These are phyloP conservation scores for Gentiana macrophylla DNA, from an alignment of 257 asterid genomes.

Conservation along the genomic window DNA sequence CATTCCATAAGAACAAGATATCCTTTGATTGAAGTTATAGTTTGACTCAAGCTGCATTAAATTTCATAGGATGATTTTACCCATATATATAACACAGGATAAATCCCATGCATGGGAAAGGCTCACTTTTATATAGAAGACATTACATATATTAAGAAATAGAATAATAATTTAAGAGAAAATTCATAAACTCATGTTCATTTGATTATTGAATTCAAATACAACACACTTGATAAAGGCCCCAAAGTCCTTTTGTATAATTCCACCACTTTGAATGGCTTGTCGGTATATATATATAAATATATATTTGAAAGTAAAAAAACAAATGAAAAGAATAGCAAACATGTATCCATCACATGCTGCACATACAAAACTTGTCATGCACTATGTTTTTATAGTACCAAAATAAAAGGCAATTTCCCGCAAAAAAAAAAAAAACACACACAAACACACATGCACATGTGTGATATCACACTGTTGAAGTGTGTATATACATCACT, in stretches of 20 bases:
- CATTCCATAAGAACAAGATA: too few species aligned
- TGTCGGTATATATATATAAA: slow-evolving; percentile 18
- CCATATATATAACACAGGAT: slow-evolving; percentile 34
- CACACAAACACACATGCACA: slow-evolving; percentile 44
- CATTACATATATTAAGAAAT: too few species aligned
- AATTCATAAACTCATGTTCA: slow-evolving; percentile 2
- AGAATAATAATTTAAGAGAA: slow-evolving; percentile 8
- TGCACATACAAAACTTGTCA: slow-evolving; percentile 24
- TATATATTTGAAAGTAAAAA: not conserved
- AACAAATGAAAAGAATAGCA: slow-evolving; percentile 16
- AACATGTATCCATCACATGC: slow-evolving; percentile 42
- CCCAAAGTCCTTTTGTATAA: slow-evolving; percentile 70
- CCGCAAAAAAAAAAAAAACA: slow-evolving; percentile 38
- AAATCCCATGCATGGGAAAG: slow-evolving; percentile 68
- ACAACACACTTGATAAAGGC: slow-evolving; percentile 55
- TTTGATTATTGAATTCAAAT: slow-evolving; percentile 28
- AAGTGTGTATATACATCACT: slow-evolving; percentile 44
- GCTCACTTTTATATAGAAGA: too few species aligned
- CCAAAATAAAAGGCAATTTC: slow-evolving; percentile 20
- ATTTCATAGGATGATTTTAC: too few species aligned
- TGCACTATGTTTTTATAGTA: slow-evolving; percentile 35
- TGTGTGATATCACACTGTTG: slow-evolving; percentile 25
- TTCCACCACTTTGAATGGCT: slow-evolving; percentile 46
- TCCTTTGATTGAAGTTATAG: too few species aligned
- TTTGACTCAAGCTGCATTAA: too few species aligned